A percentile compares a stretch with the other conserved stretches of the same genome.
phyloP scores from a whole-genome alignment of 139 green algal species.

The Chlamydomonas incerta region DNA sequence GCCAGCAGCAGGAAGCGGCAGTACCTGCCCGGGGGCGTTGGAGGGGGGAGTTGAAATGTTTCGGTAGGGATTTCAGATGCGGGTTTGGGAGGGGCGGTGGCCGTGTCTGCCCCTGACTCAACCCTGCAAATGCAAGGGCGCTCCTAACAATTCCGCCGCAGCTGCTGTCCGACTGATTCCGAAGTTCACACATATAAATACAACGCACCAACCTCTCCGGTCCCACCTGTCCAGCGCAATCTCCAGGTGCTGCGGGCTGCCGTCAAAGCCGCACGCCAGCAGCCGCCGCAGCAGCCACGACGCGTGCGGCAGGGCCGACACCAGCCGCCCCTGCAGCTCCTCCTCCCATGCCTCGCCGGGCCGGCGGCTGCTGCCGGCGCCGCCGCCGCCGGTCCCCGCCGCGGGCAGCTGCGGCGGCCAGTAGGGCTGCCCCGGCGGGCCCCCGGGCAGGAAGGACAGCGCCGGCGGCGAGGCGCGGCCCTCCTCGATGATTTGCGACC shows the following conservation, averaged over 20 bases:
- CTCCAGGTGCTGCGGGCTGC: not conserved
- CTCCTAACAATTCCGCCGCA: too few relatives aligned
- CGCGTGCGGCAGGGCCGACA: not conserved
- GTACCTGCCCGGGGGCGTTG: not conserved
- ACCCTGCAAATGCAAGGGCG: too few relatives aligned
- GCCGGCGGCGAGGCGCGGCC: not conserved
- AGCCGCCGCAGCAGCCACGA: slow-evolving; percentile 17
- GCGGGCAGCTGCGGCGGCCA: slow-evolving; percentile 16
- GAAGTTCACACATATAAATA: too few relatives aligned
- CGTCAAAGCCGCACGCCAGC: not conserved
- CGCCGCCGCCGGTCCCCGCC: too few relatives aligned
- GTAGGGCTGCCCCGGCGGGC: not conserved
- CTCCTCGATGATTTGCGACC: too few relatives aligned
- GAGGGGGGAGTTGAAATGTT: not conserved
- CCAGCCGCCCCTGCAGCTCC: slow-evolving; percentile 6
- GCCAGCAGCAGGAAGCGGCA: slow-evolving; percentile 30
- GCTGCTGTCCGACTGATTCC: too few relatives aligned
- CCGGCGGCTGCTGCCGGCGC: not conserved
- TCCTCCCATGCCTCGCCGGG: not conserved
- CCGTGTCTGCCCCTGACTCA: too few relatives aligned
- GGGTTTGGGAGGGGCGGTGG: too few relatives aligned
- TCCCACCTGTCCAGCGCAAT: slow-evolving; percentile 6
- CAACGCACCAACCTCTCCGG: too few relatives aligned
- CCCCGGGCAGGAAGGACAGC: not conserved
- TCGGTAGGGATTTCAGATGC: too few relatives aligned